Evolutionary conservation across 176 grass and related monocot species (phyloP), one percentile per base, ranked within the genome.

Genomic region (Triticum dicoccoides): DNA sequence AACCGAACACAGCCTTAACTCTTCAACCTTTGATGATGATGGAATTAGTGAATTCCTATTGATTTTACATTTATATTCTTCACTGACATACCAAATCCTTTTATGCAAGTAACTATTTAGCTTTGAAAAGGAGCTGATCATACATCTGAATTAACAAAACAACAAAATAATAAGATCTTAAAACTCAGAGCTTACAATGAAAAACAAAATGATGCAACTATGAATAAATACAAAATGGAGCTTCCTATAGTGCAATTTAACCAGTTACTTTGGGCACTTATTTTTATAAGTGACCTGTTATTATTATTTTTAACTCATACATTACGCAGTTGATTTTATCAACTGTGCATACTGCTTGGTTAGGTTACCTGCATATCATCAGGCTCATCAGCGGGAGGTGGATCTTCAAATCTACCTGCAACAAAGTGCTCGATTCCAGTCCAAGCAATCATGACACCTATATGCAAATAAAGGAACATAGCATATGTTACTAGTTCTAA

Each of bases 391-490:
- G 64, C 86, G 68, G 88, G 74, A 42, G 93, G 96, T 82, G 96
- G 96, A 78, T 94, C 78, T 14, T 95, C 96, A 79, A 92, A 95
- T 91, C 96, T 95, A 83, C 96, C 96, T 9, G 45, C 77, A 51
- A 94, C 65, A 38, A 95, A 98, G 76, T 95, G 93, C 86, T 98
- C 96, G 65, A 98, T 94, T 68, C 96, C 96, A 69, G 96, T 94
- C 93, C 96, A 98, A 89, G 96, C 96, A 92, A 98, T 92, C 96
- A 98, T 98, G 67, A 95, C 96, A 44, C 93, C 96, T 98, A 84
- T 98, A 84, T 61, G 52, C 78, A 82, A 77, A 92, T 14, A 64
- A 17, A 76, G 47, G 27, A 84, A 47, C 27, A 83, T 58, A 61
- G 25, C 38, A 54, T 68, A 61, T 18, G 5, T 65, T 25, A 51